Percentiles rank a stretch among this genome's conserved stretches.
phyloP scores from a whole-genome alignment of 768 basidiomycete genomes.

The Lyophyllum atratum region DNA sequence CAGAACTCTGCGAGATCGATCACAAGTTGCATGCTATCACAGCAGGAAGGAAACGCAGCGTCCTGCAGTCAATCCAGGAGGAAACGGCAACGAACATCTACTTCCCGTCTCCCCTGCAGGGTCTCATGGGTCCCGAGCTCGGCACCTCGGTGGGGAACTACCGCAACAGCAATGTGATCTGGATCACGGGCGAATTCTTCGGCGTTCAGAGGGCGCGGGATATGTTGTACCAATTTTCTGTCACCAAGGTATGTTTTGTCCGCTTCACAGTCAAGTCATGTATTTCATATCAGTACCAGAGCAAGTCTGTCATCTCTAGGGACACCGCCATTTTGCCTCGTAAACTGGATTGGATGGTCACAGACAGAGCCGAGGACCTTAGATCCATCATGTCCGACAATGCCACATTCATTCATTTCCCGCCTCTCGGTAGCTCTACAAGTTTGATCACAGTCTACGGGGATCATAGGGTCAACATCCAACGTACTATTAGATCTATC shows the following conservation, averaged over 20 bases:
- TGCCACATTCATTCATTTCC: slow-evolving; percentile 93
- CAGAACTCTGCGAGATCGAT: slow-evolving; percentile 92
- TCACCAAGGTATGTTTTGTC: slow-evolving; percentile 67
- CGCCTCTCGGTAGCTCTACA: slow-evolving; percentile 88
- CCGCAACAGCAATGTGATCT: slow-evolving; percentile 78
- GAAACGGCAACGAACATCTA: slow-evolving; percentile 98
- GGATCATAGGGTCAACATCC: slow-evolving; percentile 91
- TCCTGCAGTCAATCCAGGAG: slow-evolving; percentile 91
- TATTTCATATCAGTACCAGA: slow-evolving; percentile 43
- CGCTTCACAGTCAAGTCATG: slow-evolving; percentile 1
- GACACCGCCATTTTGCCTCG: slow-evolving; percentile 94
- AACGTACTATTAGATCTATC: slow-evolving; percentile 88
- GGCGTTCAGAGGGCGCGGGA: slow-evolving; percentile 93
- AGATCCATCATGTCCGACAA: slow-evolving; percentile 95
- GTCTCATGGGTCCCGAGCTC: slow-evolving; percentile 73
- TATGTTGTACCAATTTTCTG: slow-evolving; percentile 88
- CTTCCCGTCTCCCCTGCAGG: slow-evolving; percentile 87
- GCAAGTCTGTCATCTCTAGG: slow-evolving; percentile 85
- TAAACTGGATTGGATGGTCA: slow-evolving; percentile 98
- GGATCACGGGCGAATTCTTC: slow-evolving; percentile 98
- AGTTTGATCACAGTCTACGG: slow-evolving; percentile 94
- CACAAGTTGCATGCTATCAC: slow-evolving; percentile 92
- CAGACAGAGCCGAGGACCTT: slow-evolving; percentile 93
- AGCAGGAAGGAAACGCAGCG: slow-evolving; percentile 83
- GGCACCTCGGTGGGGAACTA: slow-evolving; percentile 41